phyloP scores from a whole-genome alignment of 495 filamentous ascomycete species.

The Lophiostoma macrostomum region DNA sequence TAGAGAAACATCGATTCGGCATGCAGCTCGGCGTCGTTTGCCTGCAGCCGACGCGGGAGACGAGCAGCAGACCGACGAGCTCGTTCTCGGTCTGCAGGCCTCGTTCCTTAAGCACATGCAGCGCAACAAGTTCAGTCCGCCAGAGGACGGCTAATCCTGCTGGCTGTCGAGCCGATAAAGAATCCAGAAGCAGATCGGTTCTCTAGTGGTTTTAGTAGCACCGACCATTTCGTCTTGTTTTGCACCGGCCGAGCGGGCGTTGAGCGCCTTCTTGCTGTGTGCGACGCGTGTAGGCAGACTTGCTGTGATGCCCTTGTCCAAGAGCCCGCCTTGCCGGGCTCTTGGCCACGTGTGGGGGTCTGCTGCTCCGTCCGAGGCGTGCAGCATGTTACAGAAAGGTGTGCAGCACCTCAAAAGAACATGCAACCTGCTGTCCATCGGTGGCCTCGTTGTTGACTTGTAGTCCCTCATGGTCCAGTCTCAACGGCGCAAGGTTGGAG shows the following conservation, averaged over 20 bases:
- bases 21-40: background rate
- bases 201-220: constrained; percentile 1
- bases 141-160: constrained; percentile 6
- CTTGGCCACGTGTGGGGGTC: constrained; percentile 6
- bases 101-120: constrained; percentile 3
- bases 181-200: constrained; percentile 5
- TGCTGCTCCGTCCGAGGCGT: background rate
- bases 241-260: too few species aligned
- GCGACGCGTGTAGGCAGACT: too few species aligned
- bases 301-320: too few species aligned
- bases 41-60: background rate
- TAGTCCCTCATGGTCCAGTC: too few species aligned
- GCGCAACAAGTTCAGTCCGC: background rate
- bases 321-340: too few species aligned
- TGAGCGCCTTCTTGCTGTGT: too few species aligned
- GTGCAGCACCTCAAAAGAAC: too few species aligned
- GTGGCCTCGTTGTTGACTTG: too few species aligned
- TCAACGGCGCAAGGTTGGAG: too few species aligned
- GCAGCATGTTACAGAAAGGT: background rate
- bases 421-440: too few species aligned
- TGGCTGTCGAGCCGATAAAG: constrained; percentile 10
- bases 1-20: too few species aligned
- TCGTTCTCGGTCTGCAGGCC: background rate
- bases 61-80: background rate
- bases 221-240: background rate